Conservation (phyloP, 139 green algal genomes). For the Mesostigma viride region DNA sequence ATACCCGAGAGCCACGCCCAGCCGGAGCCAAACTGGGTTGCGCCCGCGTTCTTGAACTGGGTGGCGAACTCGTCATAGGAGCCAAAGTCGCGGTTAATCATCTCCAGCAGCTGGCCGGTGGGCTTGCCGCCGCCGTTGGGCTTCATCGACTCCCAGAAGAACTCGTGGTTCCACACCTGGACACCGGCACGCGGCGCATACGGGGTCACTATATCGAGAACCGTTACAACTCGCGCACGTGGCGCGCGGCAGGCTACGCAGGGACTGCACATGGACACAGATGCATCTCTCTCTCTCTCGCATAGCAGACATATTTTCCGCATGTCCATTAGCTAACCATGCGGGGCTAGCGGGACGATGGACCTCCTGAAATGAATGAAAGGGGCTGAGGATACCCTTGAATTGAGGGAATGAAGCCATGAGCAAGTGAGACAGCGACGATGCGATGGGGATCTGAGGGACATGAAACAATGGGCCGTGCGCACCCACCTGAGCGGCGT, state of each 20-base stretch:
- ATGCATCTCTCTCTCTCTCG: no score
- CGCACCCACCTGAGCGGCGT: constrained; percentile 25
- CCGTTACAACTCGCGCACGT: no score
- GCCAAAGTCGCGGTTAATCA: constrained; percentile 79
- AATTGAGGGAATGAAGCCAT: neutral
- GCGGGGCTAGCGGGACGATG: no score
- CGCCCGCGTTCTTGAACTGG: constrained; percentile 69
- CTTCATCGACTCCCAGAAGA: constrained; percentile 89
- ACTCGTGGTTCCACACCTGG: constrained; percentile 86
- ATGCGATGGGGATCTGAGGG: neutral
- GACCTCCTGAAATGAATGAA: no score
- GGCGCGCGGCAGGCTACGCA: no score
- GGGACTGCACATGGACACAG: no score
- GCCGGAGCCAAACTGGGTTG: constrained; percentile 82
- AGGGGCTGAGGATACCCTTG: no score
- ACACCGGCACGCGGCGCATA: no score
- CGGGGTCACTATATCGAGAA: no score
- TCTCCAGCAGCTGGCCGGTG: constrained; percentile 50
- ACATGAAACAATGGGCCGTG: neutral
- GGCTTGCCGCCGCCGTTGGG: constrained; percentile 63
- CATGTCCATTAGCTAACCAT: no score
- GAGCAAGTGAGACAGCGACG: neutral
- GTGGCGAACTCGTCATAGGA: constrained; percentile 74
- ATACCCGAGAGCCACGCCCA: constrained; percentile 76
- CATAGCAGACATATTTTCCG: no score